Conservation (phyloP, 2,329 filamentous ascomycete genomes). For the Verticillium nonalfalfae region DNA sequence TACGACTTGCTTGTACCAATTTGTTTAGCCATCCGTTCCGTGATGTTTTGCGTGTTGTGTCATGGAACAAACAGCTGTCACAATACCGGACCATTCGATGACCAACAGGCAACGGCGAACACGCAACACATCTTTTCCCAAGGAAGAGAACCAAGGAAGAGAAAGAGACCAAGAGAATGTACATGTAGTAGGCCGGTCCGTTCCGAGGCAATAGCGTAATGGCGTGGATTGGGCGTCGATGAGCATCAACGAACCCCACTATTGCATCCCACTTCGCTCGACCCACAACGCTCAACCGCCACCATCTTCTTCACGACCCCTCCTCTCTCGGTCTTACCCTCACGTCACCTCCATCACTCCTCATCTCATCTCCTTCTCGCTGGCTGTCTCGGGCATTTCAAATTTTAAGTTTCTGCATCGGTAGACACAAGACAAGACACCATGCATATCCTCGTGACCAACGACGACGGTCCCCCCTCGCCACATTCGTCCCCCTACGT, state of each 20-base stretch:
- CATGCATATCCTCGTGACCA: constrained; percentile 63
- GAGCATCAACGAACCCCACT: constrained; percentile 7
- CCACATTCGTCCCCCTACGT: constrained; percentile 75
- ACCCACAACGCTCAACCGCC: too few relatives aligned
- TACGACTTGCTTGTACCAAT: neutral
- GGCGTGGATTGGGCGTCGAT: neutral
- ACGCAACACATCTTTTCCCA: too few relatives aligned
- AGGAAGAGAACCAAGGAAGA: too few relatives aligned
- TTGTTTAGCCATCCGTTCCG: neutral
- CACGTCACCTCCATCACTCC: neutral
- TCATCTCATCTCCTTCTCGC: neutral
- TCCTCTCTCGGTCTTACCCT: constrained; percentile 2
- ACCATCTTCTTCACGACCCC: too few relatives aligned
- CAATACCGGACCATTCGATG: too few relatives aligned
- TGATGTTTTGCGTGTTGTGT: neutral
- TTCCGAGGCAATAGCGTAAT: neutral
- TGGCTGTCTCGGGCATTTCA: neutral
- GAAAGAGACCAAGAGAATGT: too few relatives aligned
- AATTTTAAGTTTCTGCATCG: too few relatives aligned
- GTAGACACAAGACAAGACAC: constrained; percentile 9
- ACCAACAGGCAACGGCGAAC: too few relatives aligned
- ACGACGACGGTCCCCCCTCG: constrained; percentile 78
- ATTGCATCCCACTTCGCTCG: constrained; percentile 2
- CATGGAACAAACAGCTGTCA: neutral
- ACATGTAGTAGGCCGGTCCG: neutral